These are phyloP conservation scores for Primulina eburnea DNA, from an alignment of 257 asterid species.

Conservation along the genomic window DNA sequence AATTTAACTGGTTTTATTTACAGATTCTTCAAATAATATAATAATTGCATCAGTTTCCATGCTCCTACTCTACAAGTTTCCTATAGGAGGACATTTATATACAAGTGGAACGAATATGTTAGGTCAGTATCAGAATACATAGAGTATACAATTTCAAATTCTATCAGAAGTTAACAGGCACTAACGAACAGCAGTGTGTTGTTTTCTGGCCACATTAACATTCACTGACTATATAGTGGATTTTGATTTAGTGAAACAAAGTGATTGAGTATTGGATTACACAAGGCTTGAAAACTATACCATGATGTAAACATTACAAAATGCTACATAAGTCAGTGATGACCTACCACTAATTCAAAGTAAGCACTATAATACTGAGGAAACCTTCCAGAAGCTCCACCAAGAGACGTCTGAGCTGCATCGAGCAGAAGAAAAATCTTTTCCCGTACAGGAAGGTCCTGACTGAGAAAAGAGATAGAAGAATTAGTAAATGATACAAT, in stretches of 20 bases:
- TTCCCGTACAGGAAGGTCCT: constrained; percentile 74
- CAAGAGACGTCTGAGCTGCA: constrained; percentile 95
- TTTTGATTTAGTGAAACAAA: constrained; percentile 9
- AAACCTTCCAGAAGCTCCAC: constrained; percentile 89
- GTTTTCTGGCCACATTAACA: constrained; percentile 12
- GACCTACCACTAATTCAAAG: constrained; percentile 90
- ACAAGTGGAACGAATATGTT: not conserved
- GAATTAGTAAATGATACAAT: constrained; percentile 14
- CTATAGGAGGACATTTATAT: not conserved
- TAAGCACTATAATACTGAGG: constrained; percentile 90
- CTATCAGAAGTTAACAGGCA: not conserved
- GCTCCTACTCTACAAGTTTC: not conserved
- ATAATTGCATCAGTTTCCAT: not conserved
- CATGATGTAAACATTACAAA: not conserved
- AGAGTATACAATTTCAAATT: not conserved
- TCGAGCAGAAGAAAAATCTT: constrained; percentile 85
- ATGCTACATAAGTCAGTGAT: constrained; percentile 5
- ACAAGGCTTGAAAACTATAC: not conserved
- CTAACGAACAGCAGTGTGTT: not conserved
- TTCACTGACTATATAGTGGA: constrained; percentile 5
- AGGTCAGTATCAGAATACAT: not conserved
- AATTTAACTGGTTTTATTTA: not conserved
- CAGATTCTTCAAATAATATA: not conserved
- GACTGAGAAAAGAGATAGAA: constrained; percentile 45
- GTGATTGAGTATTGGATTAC: not conserved